Percentiles rank a stretch among this genome's conserved stretches.
These are phyloP conservation scores for Diversispora epigaea DNA, from an alignment of 192 early-diverging fungal genomes.

Conservation along the genomic window DNA sequence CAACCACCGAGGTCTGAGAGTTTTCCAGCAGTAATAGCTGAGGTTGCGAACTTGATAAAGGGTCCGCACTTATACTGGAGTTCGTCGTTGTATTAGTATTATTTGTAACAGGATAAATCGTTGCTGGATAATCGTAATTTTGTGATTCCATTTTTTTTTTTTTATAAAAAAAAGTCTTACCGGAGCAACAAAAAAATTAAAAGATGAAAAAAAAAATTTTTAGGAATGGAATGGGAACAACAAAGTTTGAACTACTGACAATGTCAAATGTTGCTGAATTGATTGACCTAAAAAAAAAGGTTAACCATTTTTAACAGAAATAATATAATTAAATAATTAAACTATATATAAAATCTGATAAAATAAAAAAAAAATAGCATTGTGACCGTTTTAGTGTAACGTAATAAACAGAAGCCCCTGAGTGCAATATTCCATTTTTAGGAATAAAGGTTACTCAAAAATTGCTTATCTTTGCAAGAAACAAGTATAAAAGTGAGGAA, in stretches of 20 bases:
- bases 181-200: background rate
- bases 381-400: background rate
- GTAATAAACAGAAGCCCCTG: background rate
- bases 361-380: background rate
- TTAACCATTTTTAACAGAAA: background rate
- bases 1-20: no score
- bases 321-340: background rate
- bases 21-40: background rate
- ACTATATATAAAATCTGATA: background rate
- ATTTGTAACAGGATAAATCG: background rate
- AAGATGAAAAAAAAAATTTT: background rate
- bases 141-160: conserved; percentile 22
- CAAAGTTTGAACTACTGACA: no score
- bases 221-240: no score
- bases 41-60: background rate
- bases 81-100: background rate
- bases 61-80: background rate
- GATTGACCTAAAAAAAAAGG: no score
- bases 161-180: background rate
- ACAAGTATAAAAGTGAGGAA: no score
- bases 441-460: background rate
- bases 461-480: no score
- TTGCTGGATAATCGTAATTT: conserved; percentile 23
- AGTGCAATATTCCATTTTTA: background rate
- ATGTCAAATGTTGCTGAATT: no score